Conservation (phyloP, 129 eudicot genomes). For the Flaveria brownii region DNA sequence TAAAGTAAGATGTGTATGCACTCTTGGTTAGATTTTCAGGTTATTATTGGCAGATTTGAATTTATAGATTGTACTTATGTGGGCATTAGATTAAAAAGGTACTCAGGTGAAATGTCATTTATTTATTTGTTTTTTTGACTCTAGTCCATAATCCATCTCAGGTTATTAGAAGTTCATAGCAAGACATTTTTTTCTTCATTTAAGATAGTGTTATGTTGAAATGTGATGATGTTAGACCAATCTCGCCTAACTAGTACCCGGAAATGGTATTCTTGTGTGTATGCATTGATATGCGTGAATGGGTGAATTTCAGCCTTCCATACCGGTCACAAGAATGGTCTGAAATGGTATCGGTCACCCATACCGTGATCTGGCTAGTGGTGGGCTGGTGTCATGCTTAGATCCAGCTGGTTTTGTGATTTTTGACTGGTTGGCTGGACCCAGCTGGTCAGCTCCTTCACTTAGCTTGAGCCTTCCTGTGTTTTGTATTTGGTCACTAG, state of each 20-base stretch:
- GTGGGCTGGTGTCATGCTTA: not conserved
- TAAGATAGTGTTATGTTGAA: not conserved
- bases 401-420: not conserved
- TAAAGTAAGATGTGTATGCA: not conserved
- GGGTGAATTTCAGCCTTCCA: not conserved
- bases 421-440: not conserved
- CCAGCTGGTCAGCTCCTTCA: not conserved
- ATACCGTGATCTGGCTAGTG: not conserved
- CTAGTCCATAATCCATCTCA: constrained; percentile 4
- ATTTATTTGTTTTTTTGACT: constrained; percentile 26
- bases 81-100: constrained; percentile 14
- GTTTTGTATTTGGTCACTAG: not conserved
- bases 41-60: not conserved
- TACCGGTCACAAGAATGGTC: not conserved
- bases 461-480: not conserved
- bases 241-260: not conserved
- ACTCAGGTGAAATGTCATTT: constrained; percentile 23
- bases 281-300: not conserved
- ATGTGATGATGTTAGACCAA: not conserved
- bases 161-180: no score
- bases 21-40: constrained; percentile 8
- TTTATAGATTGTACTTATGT: constrained; percentile 29
- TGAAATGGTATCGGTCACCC: not conserved
- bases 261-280: not conserved
- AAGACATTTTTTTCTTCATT: constrained; percentile 11